Evolutionary conservation across 768 basidiomycete genomes (phyloP).

Genomic region (Collybiopsis confluens): DNA sequence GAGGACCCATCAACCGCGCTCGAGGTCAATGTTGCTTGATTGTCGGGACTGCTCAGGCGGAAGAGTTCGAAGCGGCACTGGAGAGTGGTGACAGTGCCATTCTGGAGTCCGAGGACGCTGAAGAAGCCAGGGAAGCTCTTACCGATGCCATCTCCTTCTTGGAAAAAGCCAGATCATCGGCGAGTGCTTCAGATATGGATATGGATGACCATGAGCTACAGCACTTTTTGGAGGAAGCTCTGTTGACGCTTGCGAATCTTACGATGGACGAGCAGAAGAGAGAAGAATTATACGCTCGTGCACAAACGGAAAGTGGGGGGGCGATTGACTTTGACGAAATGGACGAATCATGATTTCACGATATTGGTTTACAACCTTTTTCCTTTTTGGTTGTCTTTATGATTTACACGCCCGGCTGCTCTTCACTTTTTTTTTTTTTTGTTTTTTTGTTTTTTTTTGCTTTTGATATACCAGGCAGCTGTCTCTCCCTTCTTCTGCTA

Average conservation of each 20-base stretch:
- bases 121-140: conserved; percentile 51
- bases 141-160: conserved; percentile 39
- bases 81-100: conserved; percentile 38
- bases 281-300: conserved; percentile 49
- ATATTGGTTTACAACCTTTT: neutral
- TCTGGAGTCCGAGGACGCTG: conserved; percentile 43
- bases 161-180: conserved; percentile 21
- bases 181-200: neutral
- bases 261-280: conserved; percentile 42
- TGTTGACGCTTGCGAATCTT: conserved; percentile 56
- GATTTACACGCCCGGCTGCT: neutral
- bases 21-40: conserved; percentile 55
- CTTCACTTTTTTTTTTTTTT: neutral
- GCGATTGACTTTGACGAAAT: conserved; percentile 28
- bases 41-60: conserved; percentile 49
- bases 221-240: conserved; percentile 46
- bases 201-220: conserved; percentile 4
- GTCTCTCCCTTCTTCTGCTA: neutral
- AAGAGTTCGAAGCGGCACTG: conserved; percentile 42
- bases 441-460: neutral
- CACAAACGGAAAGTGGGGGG: conserved; percentile 44
- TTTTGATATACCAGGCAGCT: neutral
- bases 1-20: conserved; percentile 38
- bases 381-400: neutral
- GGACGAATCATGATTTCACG: conserved; percentile 16